These are phyloP conservation scores for Pseudognaphalium luteoalbum DNA, from an alignment of 129 eudicot species.

Conservation along the genomic window DNA sequence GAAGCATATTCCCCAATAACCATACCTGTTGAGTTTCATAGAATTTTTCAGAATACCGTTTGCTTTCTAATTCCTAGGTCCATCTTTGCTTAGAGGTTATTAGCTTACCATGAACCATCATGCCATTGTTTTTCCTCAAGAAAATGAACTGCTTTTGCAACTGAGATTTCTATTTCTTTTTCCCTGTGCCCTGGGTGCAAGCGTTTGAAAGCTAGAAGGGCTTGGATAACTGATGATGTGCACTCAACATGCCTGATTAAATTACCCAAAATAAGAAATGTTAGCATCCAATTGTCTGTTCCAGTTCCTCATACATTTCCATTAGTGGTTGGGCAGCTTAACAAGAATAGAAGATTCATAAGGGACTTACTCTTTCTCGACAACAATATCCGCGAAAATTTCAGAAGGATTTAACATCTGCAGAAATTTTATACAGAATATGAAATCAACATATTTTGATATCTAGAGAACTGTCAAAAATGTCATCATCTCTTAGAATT, in stretches of 20 bases:
- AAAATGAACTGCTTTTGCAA: constrained; percentile 38
- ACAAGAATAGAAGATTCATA: neutral
- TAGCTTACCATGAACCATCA: constrained; percentile 53
- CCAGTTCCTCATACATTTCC: neutral
- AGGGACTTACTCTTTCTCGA: constrained; percentile 52
- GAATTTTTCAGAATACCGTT: neutral
- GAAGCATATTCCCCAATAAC: constrained; percentile 67
- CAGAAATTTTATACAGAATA: neutral
- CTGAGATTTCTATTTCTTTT: constrained; percentile 53
- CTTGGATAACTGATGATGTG: constrained; percentile 56
- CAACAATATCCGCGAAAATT: constrained; percentile 45
- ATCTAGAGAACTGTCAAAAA: neutral
- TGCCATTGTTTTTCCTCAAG: constrained; percentile 32
- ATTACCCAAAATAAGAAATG: neutral
- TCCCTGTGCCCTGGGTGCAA: constrained; percentile 50
- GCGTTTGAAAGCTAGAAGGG: constrained; percentile 44
- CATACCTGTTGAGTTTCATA: constrained; percentile 45
- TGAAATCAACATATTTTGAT: neutral
- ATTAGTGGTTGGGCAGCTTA: neutral
- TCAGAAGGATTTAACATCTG: constrained; percentile 54
- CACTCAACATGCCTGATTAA: constrained; percentile 60
- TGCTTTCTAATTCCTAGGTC: neutral
- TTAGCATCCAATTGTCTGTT: constrained; percentile 6
- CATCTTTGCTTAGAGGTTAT: neutral
- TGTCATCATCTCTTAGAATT: neutral